Conservation (phyloP, 805 yeast genomes). For the Suhomyces tanzawaensis region DNA sequence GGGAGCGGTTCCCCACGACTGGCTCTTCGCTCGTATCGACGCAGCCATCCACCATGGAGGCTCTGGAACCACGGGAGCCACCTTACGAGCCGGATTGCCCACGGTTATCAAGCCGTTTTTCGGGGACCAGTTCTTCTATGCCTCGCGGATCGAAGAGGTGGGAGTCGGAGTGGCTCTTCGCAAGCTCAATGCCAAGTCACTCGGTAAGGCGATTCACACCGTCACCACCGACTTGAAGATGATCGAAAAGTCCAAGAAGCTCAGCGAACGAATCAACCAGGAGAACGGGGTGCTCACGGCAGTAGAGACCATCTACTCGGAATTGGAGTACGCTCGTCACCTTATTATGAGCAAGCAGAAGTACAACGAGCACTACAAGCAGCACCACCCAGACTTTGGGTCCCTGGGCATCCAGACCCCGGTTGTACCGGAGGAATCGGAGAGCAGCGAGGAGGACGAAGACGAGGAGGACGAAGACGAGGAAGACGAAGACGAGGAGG, state of each 20-base stretch:
- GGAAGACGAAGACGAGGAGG: constrained; percentile 11
- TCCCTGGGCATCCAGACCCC: constrained; percentile 30
- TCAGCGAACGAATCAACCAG: constrained; percentile 61
- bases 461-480: constrained; percentile 11
- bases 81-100: constrained; percentile 81
- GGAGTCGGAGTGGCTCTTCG: constrained; percentile 78
- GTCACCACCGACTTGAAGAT: constrained; percentile 67
- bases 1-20: constrained; percentile 85
- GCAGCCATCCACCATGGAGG: constrained; percentile 99
- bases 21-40: constrained; percentile 86
- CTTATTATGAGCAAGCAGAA: constrained; percentile 49
- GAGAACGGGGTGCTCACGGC: constrained; percentile 84
- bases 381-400: constrained; percentile 16
- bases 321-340: constrained; percentile 71
- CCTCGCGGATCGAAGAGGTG: constrained; percentile 79
- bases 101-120: constrained; percentile 91
- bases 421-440: constrained; percentile 17
- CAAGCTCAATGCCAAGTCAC: constrained; percentile 60
- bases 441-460: constrained; percentile 12
- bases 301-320: constrained; percentile 71
- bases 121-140: constrained; percentile 95
- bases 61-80: constrained; percentile 93
- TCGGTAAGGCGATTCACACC: constrained; percentile 66
- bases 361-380: constrained; percentile 24
- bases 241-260: constrained; percentile 59